Percentiles rank a stretch among this genome's conserved stretches.
Conservation (phyloP, 164 flowering plant genomes). For the Stephania japonica region DNA sequence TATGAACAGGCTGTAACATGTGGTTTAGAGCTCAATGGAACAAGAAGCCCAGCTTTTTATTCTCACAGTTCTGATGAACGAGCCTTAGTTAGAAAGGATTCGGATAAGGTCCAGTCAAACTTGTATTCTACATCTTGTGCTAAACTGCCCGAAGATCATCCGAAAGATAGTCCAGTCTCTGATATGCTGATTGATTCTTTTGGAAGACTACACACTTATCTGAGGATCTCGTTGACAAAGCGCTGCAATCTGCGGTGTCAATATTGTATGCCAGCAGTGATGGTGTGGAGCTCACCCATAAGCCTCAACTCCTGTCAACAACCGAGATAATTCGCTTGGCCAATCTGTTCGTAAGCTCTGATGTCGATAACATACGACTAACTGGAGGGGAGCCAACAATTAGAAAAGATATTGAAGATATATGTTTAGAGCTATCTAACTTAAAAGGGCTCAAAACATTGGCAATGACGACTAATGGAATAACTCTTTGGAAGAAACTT, state of each 20-base stretch:
- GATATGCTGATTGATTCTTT: conserved; percentile 87
- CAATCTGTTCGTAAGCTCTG: conserved; percentile 69
- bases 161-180: conserved; percentile 41
- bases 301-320: conserved; percentile 46
- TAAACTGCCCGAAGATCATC: conserved; percentile 34
- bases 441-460: conserved; percentile 75
- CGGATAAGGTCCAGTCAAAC: conserved; percentile 17
- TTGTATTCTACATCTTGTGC: conserved; percentile 47
- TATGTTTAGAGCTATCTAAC: conserved; percentile 63
- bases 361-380: conserved; percentile 83
- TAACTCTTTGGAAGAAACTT: conserved; percentile 71
- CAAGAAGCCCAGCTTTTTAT: not conserved
- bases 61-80: not conserved
- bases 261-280: conserved; percentile 96
- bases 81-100: not conserved
- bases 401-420: conserved; percentile 84
- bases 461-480: conserved; percentile 92
- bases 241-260: conserved; percentile 91
- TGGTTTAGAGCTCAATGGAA: not conserved
- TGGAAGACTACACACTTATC: conserved; percentile 84
- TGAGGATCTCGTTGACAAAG: conserved; percentile 92
- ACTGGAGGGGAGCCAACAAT: conserved; percentile 97
- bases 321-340: conserved; percentile 72
- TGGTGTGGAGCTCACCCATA: conserved; percentile 84
- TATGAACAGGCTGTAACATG: conserved; percentile 13